phyloP scores from a whole-genome alignment of 1,139 yeast species.

The Zygoascus sp. region DNA sequence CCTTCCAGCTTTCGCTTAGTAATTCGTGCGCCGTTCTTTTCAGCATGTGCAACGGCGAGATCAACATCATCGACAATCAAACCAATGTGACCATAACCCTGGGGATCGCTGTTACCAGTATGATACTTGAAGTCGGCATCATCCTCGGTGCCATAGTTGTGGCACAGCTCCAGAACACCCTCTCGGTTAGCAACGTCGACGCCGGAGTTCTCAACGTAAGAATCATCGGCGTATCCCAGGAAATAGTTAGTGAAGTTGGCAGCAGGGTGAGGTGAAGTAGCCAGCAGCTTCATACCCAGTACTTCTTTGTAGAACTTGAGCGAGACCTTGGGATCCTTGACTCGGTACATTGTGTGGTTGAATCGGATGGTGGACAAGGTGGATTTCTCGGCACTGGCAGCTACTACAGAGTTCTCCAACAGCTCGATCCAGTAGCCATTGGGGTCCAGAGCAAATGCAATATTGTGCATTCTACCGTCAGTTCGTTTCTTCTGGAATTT shows the following conservation, averaged over 20 bases:
- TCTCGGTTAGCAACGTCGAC: constrained; percentile 41
- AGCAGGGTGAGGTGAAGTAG: constrained; percentile 50
- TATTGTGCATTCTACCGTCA: constrained; percentile 89
- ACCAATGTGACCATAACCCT: constrained; percentile 86
- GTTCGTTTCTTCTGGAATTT: constrained; percentile 72
- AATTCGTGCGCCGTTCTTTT: constrained; percentile 43
- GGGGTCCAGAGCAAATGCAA: constrained; percentile 93
- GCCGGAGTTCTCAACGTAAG: constrained; percentile 31
- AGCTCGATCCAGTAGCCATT: constrained; percentile 97
- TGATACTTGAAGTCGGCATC: constrained; percentile 76
- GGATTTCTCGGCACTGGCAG: constrained; percentile 17
- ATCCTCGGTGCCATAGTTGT: constrained; percentile 90
- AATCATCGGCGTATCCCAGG: constrained; percentile 54
- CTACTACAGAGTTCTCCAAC: constrained; percentile 39
- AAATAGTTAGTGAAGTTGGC: constrained; percentile 86
- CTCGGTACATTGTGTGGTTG: constrained; percentile 91
- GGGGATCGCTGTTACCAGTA: constrained; percentile 73
- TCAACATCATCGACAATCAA: constrained; percentile 61
- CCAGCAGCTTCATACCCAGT: constrained; percentile 72
- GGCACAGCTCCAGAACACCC: constrained; percentile 81
- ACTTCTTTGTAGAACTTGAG: constrained; percentile 70
- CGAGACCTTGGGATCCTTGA: constrained; percentile 75
- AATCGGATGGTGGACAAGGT: constrained; percentile 50
- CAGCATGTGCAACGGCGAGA: constrained; percentile 51
- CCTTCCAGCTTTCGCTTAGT: constrained; percentile 54